Conservation (phyloP, 2,329 filamentous ascomycete genomes). For the Mollisiaceae sp. region DNA sequence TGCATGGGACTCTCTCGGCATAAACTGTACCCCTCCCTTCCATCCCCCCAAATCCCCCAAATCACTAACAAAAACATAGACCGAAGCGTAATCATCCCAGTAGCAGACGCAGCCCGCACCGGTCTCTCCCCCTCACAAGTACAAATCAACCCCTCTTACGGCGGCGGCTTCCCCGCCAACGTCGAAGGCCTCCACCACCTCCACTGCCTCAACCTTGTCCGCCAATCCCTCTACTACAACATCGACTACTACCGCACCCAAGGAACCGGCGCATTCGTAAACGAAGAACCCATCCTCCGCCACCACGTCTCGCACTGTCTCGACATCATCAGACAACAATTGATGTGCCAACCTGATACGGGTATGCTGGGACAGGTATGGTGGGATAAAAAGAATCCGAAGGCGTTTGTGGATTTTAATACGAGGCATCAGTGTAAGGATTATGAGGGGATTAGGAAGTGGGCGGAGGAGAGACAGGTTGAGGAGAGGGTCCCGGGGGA, state of each 20-base stretch:
- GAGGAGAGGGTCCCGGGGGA: slow-evolving; percentile 35
- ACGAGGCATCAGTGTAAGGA: slow-evolving; percentile 58
- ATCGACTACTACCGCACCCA: slow-evolving; percentile 55
- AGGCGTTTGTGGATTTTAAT: slow-evolving; percentile 58
- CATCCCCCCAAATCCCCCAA: neutral
- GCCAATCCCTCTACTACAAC: slow-evolving; percentile 57
- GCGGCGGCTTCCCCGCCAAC: slow-evolving; percentile 56
- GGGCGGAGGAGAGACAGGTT: slow-evolving; percentile 56
- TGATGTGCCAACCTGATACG: slow-evolving; percentile 60
- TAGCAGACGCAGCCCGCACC: slow-evolving; percentile 46
- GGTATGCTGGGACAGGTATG: slow-evolving; percentile 60
- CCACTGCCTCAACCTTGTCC: slow-evolving; percentile 60
- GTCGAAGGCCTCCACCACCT: slow-evolving; percentile 54
- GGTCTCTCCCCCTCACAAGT: slow-evolving; percentile 55
- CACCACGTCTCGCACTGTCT: slow-evolving; percentile 60
- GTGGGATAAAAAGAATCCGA: slow-evolving; percentile 50
- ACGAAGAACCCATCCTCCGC: slow-evolving; percentile 53
- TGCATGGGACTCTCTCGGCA: slow-evolving; percentile 56
- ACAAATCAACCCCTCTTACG: slow-evolving; percentile 54
- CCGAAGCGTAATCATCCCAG: slow-evolving; percentile 47
- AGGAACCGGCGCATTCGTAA: slow-evolving; percentile 53
- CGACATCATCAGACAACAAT: slow-evolving; percentile 58
- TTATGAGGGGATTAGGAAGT: slow-evolving; percentile 56
- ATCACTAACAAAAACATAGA: slow-evolving; percentile 41
- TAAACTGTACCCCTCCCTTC: slow-evolving; percentile 50